Base-by-base conservation (phyloP, 1,139 yeast genomes). In the Lodderomyces orthopsilosis region DNA sequence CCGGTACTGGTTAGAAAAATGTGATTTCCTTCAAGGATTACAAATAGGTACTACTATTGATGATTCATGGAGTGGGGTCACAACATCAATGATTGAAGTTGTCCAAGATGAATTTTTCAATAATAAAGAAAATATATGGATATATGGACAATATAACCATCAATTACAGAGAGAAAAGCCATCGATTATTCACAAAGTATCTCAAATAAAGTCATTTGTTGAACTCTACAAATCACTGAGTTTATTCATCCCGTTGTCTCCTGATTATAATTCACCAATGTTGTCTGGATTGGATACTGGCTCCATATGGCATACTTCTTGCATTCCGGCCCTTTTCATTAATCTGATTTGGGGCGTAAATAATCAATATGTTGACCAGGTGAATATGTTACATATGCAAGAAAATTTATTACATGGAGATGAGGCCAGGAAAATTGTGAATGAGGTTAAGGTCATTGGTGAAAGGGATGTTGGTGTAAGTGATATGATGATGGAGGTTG, bases 1-100 rank as follows among this genome's bases (percentile, higher is more conserved):
- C 46, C 69, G 96, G 42, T 68, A 70, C 3, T 64, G 76, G 38
- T 58, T 93, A n/a, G 98, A 93, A 56, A 78, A 79, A 48, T 81
- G 94, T 56, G 98, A 93, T 58, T 63, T 68, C 21, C 59, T 90
- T 24, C 79, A 77, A 44, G 97, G 97, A 1, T 50, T 91, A 10
- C 85, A 84, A 51, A 45, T 87, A 0, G 57, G 83, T 2, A 75
- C 85, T 0, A 95, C 89, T 41, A 52, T 83, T 5, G 93, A 86
- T 57, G 73, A 80, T 32, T 85, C 85, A 0, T 93, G 98, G 98
- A 84, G 91, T 36, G 96, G 96, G 0, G 83, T 86, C 52, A 64
- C 87, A 1, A 61, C 68, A 30, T 73, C 73, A 37, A 53, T 83
- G 50, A 49, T 90, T 26, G 58, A 68, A 12, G 75, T 72, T 17